Evolutionary conservation across 495 filamentous ascomycete species (phyloP).

Genomic region (Penicillium crystallinum): DNA sequence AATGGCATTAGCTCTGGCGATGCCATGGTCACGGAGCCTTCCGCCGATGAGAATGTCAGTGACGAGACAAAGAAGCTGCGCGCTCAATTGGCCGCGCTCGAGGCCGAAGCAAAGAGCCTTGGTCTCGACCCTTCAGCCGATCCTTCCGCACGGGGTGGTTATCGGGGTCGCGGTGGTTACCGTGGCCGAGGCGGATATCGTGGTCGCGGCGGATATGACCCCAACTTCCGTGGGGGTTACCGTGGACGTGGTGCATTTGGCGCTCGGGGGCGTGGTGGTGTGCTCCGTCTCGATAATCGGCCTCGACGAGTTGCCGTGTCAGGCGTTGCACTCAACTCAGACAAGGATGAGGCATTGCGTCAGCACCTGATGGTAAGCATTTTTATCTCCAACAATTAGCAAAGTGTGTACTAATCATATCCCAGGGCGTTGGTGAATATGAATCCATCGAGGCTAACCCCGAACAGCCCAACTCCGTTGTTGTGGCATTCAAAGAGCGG

Average conservation of each 20-base stretch:
- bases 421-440: slow-evolving; percentile 76
- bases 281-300: slow-evolving; percentile 81
- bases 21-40: slow-evolving; percentile 14
- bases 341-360: slow-evolving; percentile 77
- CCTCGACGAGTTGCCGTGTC: slow-evolving; percentile 71
- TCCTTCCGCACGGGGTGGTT: slow-evolving; percentile 28
- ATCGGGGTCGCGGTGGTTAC: slow-evolving; percentile 44
- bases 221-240: slow-evolving; percentile 11
- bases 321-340: slow-evolving; percentile 61
- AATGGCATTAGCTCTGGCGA: slow-evolving; percentile 18
- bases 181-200: slow-evolving; percentile 48
- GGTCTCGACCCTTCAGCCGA: slow-evolving; percentile 61
- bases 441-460: slow-evolving; percentile 67
- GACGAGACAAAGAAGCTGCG: slow-evolving; percentile 62
- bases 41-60: slow-evolving; percentile 47
- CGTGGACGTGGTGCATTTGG: slow-evolving; percentile 36
- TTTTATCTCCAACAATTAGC: slow-evolving; percentile 16
- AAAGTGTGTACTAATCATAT: slow-evolving; percentile 7
- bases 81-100: slow-evolving; percentile 73
- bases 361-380: slow-evolving; percentile 78
- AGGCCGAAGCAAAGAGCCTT: slow-evolving; percentile 77
- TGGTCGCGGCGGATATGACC: slow-evolving; percentile 49
- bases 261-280: slow-evolving; percentile 40
- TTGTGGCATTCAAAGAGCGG: slow-evolving; percentile 83
- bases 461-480: slow-evolving; percentile 47